Percentiles rank a stretch among this genome's conserved stretches.
Evolutionary conservation across 2,329 filamentous ascomycete species (phyloP).

Genomic region (Macrophomina pseudophaseolina): DNA sequence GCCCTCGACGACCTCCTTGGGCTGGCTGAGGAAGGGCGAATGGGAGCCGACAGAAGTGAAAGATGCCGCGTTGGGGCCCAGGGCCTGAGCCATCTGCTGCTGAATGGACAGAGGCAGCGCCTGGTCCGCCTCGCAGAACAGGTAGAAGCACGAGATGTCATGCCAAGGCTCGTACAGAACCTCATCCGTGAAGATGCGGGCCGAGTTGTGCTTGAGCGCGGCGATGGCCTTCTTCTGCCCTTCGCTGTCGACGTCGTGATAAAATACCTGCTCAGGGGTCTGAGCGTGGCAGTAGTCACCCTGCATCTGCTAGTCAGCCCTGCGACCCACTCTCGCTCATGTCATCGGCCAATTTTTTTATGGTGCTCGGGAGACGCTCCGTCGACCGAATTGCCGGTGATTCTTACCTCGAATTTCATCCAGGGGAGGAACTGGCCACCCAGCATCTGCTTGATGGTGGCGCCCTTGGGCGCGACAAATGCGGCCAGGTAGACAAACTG

Average conservation of each 20-base stretch:
- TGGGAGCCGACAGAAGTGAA: slow-evolving; percentile 37
- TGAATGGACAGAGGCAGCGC: slow-evolving; percentile 41
- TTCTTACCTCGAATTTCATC: slow-evolving; percentile 36
- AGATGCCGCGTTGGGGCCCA: slow-evolving; percentile 28
- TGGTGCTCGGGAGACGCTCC: background rate
- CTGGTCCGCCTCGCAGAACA: slow-evolving; percentile 45
- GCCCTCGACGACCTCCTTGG: slow-evolving; percentile 39
- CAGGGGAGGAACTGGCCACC: slow-evolving; percentile 36
- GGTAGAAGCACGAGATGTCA: slow-evolving; percentile 42
- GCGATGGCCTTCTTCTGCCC: slow-evolving; percentile 10
- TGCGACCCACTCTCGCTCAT: background rate
- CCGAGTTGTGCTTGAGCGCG: slow-evolving; percentile 16
- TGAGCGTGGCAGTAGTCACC: slow-evolving; percentile 22
- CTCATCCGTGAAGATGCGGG: slow-evolving; percentile 28
- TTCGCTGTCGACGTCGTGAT: slow-evolving; percentile 25
- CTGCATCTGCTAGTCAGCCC: background rate
- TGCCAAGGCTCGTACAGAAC: slow-evolving; percentile 42
- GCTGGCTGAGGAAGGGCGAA: slow-evolving; percentile 50
- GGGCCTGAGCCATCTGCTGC: slow-evolving; percentile 39
- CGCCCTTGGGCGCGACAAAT: slow-evolving; percentile 44
- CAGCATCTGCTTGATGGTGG: slow-evolving; percentile 39
- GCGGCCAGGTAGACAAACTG: slow-evolving; percentile 44
- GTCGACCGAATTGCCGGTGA: background rate
- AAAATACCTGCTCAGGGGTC: slow-evolving; percentile 23
- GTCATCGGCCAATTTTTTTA: background rate